Evolutionary conservation across 176 grass and related monocot species (phyloP).

Genomic region (Thalia dealbata): DNA sequence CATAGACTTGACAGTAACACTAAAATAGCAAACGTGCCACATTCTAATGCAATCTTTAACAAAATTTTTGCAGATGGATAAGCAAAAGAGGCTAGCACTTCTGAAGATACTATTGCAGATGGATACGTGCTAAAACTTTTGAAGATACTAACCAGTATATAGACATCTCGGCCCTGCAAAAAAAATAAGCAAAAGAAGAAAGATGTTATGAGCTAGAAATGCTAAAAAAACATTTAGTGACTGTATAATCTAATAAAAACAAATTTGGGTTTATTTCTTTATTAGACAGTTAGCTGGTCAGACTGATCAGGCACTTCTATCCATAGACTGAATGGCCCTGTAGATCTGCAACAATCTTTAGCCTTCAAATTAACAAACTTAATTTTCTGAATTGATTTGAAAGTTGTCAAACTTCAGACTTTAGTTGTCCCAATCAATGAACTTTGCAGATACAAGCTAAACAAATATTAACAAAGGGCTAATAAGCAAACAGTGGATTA

Average conservation of each 20-base stretch:
- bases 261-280: neutral
- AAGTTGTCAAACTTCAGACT: neutral
- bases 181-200: neutral
- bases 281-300: neutral
- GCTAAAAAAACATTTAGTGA: neutral
- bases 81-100: slow-evolving; percentile 1
- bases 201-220: neutral
- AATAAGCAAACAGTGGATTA: neutral
- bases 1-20: neutral
- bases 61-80: neutral
- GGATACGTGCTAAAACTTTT: neutral
- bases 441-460: neutral
- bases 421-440: neutral
- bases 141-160: slow-evolving; percentile 63
- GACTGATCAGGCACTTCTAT: neutral
- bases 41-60: neutral
- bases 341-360: neutral
- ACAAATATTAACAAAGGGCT: neutral
- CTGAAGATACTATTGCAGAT: neutral
- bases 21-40: neutral
- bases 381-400: neutral
- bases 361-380: neutral
- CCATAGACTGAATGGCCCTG: neutral
- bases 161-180: slow-evolving; percentile 76
- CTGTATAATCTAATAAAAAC: neutral